Evolutionary conservation across 164 flowering plant species (phyloP).

Genomic region (Paratinospora sagittata): DNA sequence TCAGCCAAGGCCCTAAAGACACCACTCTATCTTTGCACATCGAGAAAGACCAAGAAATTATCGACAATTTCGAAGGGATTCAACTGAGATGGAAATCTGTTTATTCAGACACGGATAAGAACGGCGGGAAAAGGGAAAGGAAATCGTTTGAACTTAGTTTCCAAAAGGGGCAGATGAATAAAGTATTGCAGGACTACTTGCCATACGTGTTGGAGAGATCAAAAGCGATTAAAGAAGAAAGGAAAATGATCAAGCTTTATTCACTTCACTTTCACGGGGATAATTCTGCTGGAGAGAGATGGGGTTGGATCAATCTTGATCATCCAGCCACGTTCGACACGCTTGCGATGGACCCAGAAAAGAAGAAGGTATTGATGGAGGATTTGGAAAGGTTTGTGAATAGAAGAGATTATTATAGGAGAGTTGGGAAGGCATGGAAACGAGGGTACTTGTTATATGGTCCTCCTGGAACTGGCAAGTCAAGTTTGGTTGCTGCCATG

Average conservation of each 20-base stretch:
- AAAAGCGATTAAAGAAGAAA: slow-evolving; percentile 19
- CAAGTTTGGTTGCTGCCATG: slow-evolving; percentile 71
- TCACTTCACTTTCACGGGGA: slow-evolving; percentile 15
- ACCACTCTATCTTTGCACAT: too few species aligned
- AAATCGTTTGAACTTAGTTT: slow-evolving; percentile 35
- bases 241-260: slow-evolving; percentile 25
- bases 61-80: background rate
- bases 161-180: slow-evolving; percentile 29
- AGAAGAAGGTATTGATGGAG: slow-evolving; percentile 35
- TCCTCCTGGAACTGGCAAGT: slow-evolving; percentile 72
- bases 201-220: slow-evolving; percentile 25
- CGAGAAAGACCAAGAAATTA: slow-evolving; percentile 3
- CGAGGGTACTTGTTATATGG: slow-evolving; percentile 61
- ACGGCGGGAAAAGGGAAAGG: background rate
- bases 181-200: slow-evolving; percentile 27
- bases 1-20: too few species aligned
- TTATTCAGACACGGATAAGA: background rate
- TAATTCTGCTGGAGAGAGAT: too few species aligned
- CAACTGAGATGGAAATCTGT: slow-evolving; percentile 1
- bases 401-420: slow-evolving; percentile 49
- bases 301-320: slow-evolving; percentile 29
- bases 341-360: slow-evolving; percentile 49
- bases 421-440: slow-evolving; percentile 64
- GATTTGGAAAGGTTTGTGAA: slow-evolving; percentile 44
- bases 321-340: slow-evolving; percentile 51